Evolutionary conservation across 2,329 filamentous ascomycete genomes (phyloP), one percentile per base, ranked within the genome.

Genomic region (Penicillium griseofulvum): DNA sequence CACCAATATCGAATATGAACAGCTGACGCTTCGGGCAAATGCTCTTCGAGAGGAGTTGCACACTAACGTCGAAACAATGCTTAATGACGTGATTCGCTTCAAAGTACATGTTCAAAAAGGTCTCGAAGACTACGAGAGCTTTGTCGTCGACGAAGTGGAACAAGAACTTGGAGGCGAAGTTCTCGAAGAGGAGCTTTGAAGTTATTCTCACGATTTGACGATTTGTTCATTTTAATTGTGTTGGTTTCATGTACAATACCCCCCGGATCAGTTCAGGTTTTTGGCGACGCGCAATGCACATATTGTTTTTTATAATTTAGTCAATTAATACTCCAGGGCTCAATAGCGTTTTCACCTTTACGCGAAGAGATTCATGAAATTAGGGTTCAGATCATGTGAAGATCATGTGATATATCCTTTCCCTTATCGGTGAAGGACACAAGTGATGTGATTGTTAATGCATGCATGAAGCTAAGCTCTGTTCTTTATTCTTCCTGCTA

Each of bases 51-150:
- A 99, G 73, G 92, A 97, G 72, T 81, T 99, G n/a, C 94, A 99
- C 73, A 96, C 91, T 0, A 92, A 97, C 72, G 90, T 97, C 66
- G 94, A 97, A 77, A 88, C 87, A 66, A 96, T 97, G 84, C 79
- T 99, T 57, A 96, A 97, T 76, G 92, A 97, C 70, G 89, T 97
- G 59, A 96, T 97, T 78, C 92, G 95, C 69, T 97, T 99, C 84
- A 99, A 99, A 78, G 90, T 99, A 61, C 92, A 97, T 69, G 82
- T 99, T 49, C 94, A 99, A 74, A 92, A 91, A 77, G 88, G 86
- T 56, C 79, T 99, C 51, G 93, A 97, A 71, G 90, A 94, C 68
- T 97, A 96, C 72, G 94, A 99, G 76, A 86, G 87, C 53, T 96
- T 97, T 70, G 91, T 97, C 7, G 87, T 90, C 2, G 90, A 96